Evolutionary conservation across 306 rosid species (phyloP).

Genomic region (Abrus precatorius): DNA sequence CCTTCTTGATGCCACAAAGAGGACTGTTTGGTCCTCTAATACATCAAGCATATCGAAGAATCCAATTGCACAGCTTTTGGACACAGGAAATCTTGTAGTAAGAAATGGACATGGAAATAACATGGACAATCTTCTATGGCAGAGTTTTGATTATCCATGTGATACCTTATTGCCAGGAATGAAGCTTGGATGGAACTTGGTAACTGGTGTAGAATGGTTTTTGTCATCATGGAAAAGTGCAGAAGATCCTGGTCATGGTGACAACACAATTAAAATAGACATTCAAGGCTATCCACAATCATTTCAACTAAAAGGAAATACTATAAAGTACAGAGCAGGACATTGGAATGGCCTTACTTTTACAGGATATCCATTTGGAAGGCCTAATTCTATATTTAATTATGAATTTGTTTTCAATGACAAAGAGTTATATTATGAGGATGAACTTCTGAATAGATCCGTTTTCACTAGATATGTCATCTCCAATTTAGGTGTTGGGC

Average conservation of each 20-base stretch:
- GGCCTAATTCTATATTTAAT: neutral
- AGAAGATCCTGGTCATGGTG: conserved; percentile 28
- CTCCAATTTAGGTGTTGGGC: neutral
- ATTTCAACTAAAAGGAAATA: neutral
- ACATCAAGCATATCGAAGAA: no score
- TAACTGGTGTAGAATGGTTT: neutral
- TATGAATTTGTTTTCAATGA: neutral
- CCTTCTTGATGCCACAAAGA: no score
- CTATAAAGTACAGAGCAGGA: neutral
- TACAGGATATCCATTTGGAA: neutral
- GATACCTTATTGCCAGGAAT: no score
- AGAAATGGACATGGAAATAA: no score
- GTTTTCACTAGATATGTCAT: neutral
- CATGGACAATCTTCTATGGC: no score
- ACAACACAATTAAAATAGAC: neutral
- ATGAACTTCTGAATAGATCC: neutral
- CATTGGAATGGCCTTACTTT: conserved; percentile 33
- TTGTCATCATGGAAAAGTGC: conserved; percentile 33
- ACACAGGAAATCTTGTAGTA: no score
- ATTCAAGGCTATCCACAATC: conserved; percentile 23
- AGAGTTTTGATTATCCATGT: no score
- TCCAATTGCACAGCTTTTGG: no score
- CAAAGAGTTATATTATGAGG: conserved; percentile 19
- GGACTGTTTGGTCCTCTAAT: no score
- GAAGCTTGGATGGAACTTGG: conserved; percentile 12